These are phyloP conservation scores for Pythium myriotylum DNA, from an alignment of 352 stramenopile species.

Conservation along the genomic window DNA sequence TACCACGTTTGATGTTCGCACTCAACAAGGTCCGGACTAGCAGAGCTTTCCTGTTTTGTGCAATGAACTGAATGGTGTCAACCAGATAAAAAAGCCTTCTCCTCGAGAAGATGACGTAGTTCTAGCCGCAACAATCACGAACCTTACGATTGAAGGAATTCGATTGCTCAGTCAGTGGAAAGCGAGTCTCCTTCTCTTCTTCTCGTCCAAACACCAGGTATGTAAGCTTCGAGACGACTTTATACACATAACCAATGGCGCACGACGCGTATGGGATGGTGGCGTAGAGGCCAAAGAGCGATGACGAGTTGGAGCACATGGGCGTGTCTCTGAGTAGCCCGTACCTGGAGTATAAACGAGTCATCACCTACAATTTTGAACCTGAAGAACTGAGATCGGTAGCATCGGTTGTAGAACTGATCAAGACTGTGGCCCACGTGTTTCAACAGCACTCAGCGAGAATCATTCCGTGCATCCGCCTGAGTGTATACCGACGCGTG, in stretches of 20 bases:
- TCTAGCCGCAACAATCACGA: constrained; percentile 3
- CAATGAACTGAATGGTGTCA: neutral
- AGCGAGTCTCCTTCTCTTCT: constrained; percentile 22
- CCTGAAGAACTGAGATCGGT: constrained; percentile 59
- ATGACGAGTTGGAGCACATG: constrained; percentile 31
- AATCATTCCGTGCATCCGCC: constrained; percentile 48
- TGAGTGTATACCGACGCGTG: constrained; percentile 60
- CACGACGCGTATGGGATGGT: neutral
- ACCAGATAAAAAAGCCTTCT: constrained; percentile 8
- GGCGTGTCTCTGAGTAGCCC: constrained; percentile 34
- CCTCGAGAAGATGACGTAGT: neutral
- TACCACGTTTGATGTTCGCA: constrained; percentile 39
- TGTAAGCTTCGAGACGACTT: neutral
- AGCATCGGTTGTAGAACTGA: constrained; percentile 59
- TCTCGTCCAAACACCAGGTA: constrained; percentile 14
- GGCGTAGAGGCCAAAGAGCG: constrained; percentile 37
- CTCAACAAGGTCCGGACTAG: constrained; percentile 43
- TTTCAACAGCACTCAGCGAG: constrained; percentile 36
- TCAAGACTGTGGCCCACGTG: constrained; percentile 67
- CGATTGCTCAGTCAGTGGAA: constrained; percentile 26
- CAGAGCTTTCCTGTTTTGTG: neutral
- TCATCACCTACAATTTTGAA: constrained; percentile 75
- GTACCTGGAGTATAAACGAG: constrained; percentile 67
- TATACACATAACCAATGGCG: too few species aligned
- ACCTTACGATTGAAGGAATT: constrained; percentile 17